Conservation (phyloP, 2,329 filamentous ascomycete species). For the Aspergillus hiratsukae region DNA sequence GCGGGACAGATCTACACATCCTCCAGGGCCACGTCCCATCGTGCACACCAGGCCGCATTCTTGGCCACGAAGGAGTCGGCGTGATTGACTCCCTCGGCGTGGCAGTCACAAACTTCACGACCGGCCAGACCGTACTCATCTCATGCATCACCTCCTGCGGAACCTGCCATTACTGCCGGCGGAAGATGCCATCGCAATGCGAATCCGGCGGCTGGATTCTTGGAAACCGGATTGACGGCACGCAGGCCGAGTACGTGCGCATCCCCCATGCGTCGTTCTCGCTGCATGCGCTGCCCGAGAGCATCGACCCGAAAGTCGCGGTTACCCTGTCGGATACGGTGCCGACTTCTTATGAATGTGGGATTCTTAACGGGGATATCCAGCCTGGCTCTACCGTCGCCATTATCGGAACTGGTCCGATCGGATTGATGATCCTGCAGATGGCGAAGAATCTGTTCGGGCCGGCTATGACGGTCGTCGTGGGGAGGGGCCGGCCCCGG, state of each 20-base stretch:
- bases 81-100: constrained; percentile 44
- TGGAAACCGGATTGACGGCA: constrained; percentile 51
- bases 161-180: constrained; percentile 49
- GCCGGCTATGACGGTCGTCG: constrained; percentile 45
- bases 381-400: constrained; percentile 48
- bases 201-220: constrained; percentile 53
- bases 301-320: constrained; percentile 33
- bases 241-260: constrained; percentile 53
- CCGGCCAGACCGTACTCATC: constrained; percentile 52
- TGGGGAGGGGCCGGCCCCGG: constrained; percentile 47
- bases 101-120: constrained; percentile 44
- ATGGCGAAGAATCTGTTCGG: constrained; percentile 49
- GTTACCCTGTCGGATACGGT: constrained; percentile 47
- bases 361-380: constrained; percentile 48
- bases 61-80: constrained; percentile 54
- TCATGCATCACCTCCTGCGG: constrained; percentile 51
- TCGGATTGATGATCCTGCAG: constrained; percentile 49
- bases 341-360: constrained; percentile 50
- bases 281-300: constrained; percentile 41
- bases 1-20: constrained; percentile 53
- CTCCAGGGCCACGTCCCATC: constrained; percentile 50
- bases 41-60: constrained; percentile 41
- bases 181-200: constrained; percentile 53
- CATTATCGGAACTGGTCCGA: constrained; percentile 50
- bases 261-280: constrained; percentile 48